These are phyloP conservation scores for Lactarius akahatsu DNA, from an alignment of 768 basidiomycete genomes.

Conservation along the genomic window DNA sequence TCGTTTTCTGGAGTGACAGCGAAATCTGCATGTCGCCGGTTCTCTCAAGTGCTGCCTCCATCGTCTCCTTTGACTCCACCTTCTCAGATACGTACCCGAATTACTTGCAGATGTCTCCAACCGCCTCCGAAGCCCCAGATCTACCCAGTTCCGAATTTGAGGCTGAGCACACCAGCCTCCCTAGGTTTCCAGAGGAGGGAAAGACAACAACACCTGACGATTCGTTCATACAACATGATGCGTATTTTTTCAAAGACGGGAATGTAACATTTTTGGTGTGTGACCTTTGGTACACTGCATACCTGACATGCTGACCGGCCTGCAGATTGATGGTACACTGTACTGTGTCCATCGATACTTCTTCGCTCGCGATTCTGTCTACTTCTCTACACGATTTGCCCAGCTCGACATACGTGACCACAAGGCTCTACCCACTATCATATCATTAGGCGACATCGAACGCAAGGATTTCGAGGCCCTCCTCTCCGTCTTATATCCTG, in stretches of 20 bases:
- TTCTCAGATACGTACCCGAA: conserved; percentile 3
- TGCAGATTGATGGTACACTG: conserved; percentile 22
- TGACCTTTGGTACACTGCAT: no score
- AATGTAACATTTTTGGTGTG: conserved; percentile 25
- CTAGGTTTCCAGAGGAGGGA: not conserved
- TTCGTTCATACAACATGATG: conserved; percentile 12
- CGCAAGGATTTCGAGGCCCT: conserved; percentile 7
- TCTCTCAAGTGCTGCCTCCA: conserved; percentile 1
- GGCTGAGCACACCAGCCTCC: not conserved
- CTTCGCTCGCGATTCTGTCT: conserved; percentile 24
- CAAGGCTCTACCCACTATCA: conserved; percentile 10
- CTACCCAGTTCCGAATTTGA: not conserved
- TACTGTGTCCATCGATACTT: conserved; percentile 27
- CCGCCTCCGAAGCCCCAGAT: not conserved
- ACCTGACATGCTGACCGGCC: not conserved
- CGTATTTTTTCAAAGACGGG: conserved; percentile 25
- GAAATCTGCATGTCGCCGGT: not conserved
- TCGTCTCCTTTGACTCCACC: conserved; percentile 15
- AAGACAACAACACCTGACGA: not conserved
- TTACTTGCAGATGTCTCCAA: not conserved
- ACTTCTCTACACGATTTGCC: conserved; percentile 22
- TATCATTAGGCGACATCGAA: not conserved
- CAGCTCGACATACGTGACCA: conserved; percentile 17
- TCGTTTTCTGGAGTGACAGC: no score
- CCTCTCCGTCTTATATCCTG: conserved; percentile 9